Evolutionary conservation across 768 basidiomycete species (phyloP), one percentile per base, ranked within the genome.

Genomic region (Cystobasidium tubakii): DNA sequence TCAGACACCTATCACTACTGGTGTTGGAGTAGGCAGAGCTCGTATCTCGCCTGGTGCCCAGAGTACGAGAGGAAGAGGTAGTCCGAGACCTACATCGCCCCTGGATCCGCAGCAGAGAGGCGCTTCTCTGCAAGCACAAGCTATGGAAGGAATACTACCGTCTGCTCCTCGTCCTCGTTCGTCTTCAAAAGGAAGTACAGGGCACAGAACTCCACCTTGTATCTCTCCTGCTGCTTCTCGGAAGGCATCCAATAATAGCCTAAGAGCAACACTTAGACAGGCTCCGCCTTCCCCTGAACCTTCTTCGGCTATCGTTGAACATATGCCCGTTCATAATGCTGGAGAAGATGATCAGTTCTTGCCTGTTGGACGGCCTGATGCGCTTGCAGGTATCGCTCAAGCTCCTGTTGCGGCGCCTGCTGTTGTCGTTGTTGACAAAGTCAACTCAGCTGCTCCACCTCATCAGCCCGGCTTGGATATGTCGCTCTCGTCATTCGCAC

Each of bases 271-370:
- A 25, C 7, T 60, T 13, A 15, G 33, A 60, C 57, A 60, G 9
- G 57, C 57, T 29, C 57, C 57, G 12, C 57, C 57, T 60, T 29
- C 33, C 13, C 57, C 57, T 29, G 57, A 60, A 60, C 29, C 29
- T 27, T 60, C 57, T 12, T 60, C 57, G 12, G 57, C 57, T 27
- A 34, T 60, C 27, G 33, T 60, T 12, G 57, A 60, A 60, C 25
- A 60, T 29, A 34, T 60, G 25, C 57, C 57, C 6, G 7, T n/a
- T 6, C 7, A 15, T 9, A 50, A 19, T n/a, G 10, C 12, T 3
- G 12, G 4, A 19, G 3, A 12, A 21, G 46, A 50, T 21, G 46
- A 50, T 50, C 46, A 50, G n/a, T 50, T 50, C 46, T 50, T 50
- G n/a, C 46, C 46, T 17, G n/a, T 50, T 15, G 46, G 46, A n/a